Conservation (phyloP, 192 early-diverging fungal species). For the Backusella liffmaniae region DNA sequence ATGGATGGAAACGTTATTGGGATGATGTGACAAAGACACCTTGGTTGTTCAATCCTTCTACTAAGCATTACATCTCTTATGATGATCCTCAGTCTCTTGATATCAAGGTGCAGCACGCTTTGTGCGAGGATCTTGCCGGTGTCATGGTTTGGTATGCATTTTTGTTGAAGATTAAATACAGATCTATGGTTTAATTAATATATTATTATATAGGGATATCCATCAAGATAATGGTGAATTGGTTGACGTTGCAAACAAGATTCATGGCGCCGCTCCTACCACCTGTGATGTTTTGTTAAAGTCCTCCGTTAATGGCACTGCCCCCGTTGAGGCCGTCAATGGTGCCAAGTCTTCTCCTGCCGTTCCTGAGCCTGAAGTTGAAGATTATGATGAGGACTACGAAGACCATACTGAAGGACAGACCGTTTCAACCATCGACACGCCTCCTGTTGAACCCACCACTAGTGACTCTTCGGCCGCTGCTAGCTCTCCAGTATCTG, state of each 20-base stretch:
- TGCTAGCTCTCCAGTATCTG: not conserved
- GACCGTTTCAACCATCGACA: not conserved
- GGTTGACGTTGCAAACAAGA: slow-evolving; percentile 13
- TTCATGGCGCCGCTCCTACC: slow-evolving; percentile 11
- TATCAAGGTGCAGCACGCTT: slow-evolving; percentile 59
- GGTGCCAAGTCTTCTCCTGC: not conserved
- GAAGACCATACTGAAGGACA: not conserved
- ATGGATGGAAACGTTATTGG: slow-evolving; percentile 58
- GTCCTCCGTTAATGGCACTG: not conserved
- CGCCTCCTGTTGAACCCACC: not conserved
- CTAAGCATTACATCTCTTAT: slow-evolving; percentile 71
- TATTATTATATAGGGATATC: slow-evolving; percentile 24
- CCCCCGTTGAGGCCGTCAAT: not conserved
- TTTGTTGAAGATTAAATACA: not conserved
- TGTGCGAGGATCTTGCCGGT: slow-evolving; percentile 51
- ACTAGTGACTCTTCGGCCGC: not conserved
- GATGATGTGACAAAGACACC: slow-evolving; percentile 51
- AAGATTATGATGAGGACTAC: not conserved
- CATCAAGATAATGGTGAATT: slow-evolving; percentile 40
- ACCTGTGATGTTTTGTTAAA: slow-evolving; percentile 4
- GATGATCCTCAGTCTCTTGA: slow-evolving; percentile 67
- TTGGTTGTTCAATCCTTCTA: slow-evolving; percentile 54
- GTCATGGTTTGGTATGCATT: slow-evolving; percentile 57
- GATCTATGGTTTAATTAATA: not conserved
- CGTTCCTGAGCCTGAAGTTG: not conserved